These are phyloP conservation scores for Aspergillus pseudoviridinutans DNA, from an alignment of 2,329 filamentous ascomycete genomes.

Conservation along the genomic window DNA sequence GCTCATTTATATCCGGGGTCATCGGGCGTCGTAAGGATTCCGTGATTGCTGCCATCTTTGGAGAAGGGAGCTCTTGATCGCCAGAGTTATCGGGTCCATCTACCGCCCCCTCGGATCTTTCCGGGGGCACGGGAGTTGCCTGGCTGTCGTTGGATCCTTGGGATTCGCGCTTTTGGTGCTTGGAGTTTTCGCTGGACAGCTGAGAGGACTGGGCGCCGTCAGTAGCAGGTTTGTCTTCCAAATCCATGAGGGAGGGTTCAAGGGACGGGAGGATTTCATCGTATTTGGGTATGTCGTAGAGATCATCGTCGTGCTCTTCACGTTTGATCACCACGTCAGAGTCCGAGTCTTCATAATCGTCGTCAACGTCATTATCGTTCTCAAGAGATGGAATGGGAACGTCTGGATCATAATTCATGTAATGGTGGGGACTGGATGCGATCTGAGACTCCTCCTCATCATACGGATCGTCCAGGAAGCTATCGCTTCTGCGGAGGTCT, in stretches of 20 bases:
- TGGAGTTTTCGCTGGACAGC: conserved; percentile 30
- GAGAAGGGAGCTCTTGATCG: conserved; percentile 48
- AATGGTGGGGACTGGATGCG: conserved; percentile 56
- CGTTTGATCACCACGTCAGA: conserved; percentile 60
- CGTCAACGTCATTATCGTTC: conserved; percentile 61
- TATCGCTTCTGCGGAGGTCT: conserved; percentile 69
- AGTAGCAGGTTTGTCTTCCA: conserved; percentile 33
- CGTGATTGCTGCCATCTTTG: conserved; percentile 33
- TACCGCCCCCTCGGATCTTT: conserved; percentile 27
- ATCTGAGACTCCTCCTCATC: conserved; percentile 61
- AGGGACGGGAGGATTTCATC: conserved; percentile 50
- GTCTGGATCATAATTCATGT: conserved; percentile 72
- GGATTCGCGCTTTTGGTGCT: conserved; percentile 23
- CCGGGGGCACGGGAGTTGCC: conserved; percentile 28
- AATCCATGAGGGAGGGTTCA: conserved; percentile 22
- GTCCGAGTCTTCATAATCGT: conserved; percentile 49
- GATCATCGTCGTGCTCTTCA: conserved; percentile 55
- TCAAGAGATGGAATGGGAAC: conserved; percentile 86
- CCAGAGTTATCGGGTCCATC: conserved; percentile 31
- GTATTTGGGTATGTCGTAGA: conserved; percentile 65
- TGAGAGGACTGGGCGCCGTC: conserved; percentile 57
- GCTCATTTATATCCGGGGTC: conserved; percentile 54
- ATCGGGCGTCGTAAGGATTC: conserved; percentile 39
- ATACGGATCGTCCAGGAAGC: conserved; percentile 58
- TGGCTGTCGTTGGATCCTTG: conserved; percentile 26